phyloP scores from a whole-genome alignment of 2,329 filamentous ascomycete species.

The Zymoseptoria brevis region DNA sequence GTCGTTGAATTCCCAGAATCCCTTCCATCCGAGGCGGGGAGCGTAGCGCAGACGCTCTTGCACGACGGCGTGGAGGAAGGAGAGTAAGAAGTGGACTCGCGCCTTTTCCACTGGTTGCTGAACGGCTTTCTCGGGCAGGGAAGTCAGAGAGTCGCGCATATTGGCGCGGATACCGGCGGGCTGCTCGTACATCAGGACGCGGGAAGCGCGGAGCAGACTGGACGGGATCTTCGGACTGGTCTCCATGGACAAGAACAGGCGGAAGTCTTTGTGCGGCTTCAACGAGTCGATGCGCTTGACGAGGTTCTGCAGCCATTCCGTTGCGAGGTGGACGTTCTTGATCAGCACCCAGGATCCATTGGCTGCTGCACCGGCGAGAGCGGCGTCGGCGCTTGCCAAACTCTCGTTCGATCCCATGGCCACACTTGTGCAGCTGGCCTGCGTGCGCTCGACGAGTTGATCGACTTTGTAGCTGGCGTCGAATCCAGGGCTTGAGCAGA shows the following conservation, averaged over 20 bases:
- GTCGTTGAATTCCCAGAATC: conserved; percentile 99
- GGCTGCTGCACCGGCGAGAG: conserved; percentile 84
- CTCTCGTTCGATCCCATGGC: conserved; percentile 98
- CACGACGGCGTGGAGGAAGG: conserved; percentile 90
- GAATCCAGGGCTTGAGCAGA: conserved; percentile 92
- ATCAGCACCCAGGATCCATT: conserved; percentile 92
- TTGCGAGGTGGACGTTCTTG: conserved; percentile 97
- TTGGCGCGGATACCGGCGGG: conserved; percentile 93
- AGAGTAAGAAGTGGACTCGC: conserved; percentile 81
- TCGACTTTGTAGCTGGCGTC: conserved; percentile 99
- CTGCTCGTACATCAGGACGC: conserved; percentile 96
- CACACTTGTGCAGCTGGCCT: conserved; percentile 84
- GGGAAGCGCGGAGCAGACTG: conserved; percentile 84
- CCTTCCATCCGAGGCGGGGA: conserved; percentile 91
- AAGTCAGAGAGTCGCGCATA: conserved; percentile 94
- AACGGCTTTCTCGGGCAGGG: conserved; percentile 49
- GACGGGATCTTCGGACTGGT: conserved; percentile 94
- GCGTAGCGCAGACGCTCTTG: conserved; percentile 93
- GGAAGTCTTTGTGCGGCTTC: conserved; percentile 87
- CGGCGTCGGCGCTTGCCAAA: conserved; percentile 85
- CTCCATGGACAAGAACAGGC: conserved; percentile 97
- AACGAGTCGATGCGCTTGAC: conserved; percentile 95
- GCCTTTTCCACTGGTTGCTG: conserved; percentile 86
- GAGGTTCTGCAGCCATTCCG: conserved; percentile 91
- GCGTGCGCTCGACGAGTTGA: conserved; percentile 76